A percentile compares a stretch with the other conserved stretches of the same genome.
phyloP scores from a whole-genome alignment of 2,329 filamentous ascomycete genomes.

The Penicillium olsonii region DNA sequence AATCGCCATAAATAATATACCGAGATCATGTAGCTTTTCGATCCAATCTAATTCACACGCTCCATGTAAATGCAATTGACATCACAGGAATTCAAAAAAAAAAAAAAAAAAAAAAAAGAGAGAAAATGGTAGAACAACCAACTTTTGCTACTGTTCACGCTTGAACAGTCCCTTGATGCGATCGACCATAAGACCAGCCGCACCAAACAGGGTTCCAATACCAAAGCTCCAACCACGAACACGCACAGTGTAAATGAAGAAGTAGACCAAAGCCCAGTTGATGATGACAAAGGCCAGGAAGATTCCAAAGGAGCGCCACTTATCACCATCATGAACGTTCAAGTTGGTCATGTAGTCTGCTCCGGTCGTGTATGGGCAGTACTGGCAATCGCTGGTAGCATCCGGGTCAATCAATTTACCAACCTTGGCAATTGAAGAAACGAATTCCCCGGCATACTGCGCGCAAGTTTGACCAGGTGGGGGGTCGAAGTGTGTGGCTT shows the following conservation, averaged over 20 bases:
- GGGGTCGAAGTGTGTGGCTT: slow-evolving; percentile 66
- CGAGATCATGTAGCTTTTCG: too few species aligned
- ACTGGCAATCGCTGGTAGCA: slow-evolving; percentile 63
- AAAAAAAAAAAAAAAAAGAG: not conserved
- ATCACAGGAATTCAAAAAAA: slow-evolving; percentile 4
- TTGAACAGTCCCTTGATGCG: slow-evolving; percentile 31
- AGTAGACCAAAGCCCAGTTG: slow-evolving; percentile 73
- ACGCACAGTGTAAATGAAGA: slow-evolving; percentile 74
- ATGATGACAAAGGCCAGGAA: slow-evolving; percentile 70
- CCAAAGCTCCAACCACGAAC: slow-evolving; percentile 72
- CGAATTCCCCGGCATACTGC: slow-evolving; percentile 64
- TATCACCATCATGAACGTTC: slow-evolving; percentile 59
- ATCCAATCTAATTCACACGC: slow-evolving; percentile 8
- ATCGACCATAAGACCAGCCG: slow-evolving; percentile 45
- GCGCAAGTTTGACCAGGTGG: slow-evolving; percentile 66
- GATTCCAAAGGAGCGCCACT: slow-evolving; percentile 73
- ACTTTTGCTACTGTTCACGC: slow-evolving; percentile 19
- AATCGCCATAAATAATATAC: not conserved
- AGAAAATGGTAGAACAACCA: not conserved
- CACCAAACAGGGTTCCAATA: slow-evolving; percentile 58
- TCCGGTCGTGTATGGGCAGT: slow-evolving; percentile 68
- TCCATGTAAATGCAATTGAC: slow-evolving; percentile 26
- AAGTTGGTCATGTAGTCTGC: slow-evolving; percentile 65
- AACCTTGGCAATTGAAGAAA: slow-evolving; percentile 45
- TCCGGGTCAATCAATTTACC: slow-evolving; percentile 67